These are phyloP conservation scores for Paramecium sexaurelia DNA, from an alignment of 73 alveolate genomes.

Conservation along the genomic window DNA sequence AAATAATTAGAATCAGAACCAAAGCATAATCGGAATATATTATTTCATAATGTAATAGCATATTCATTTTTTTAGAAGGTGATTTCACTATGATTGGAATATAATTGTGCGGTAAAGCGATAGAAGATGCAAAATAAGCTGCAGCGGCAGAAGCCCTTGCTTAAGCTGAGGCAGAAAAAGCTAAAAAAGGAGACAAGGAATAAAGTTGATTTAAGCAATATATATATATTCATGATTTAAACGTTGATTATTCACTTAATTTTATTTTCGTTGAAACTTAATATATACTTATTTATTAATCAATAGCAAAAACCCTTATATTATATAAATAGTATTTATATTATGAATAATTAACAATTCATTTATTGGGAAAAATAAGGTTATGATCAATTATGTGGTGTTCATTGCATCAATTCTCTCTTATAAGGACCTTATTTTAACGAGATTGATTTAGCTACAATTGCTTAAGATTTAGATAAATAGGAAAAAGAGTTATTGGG, in stretches of 20 bases:
- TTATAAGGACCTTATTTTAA: constrained; percentile 92
- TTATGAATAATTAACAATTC: neutral
- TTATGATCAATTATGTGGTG: constrained; percentile 93
- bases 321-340: neutral
- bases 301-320: neutral
- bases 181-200: constrained; percentile 34
- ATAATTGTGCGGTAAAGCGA: constrained; percentile 36
- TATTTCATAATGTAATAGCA: constrained; percentile 38
- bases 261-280: neutral
- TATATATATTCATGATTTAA: neutral
- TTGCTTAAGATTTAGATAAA: constrained; percentile 84
- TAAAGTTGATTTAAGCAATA: neutral
- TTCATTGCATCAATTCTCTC: constrained; percentile 88
- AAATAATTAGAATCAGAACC: constrained; percentile 61
- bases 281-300: no score
- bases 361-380: constrained; percentile 96
- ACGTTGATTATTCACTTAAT: neutral
- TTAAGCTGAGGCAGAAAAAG: constrained; percentile 20
- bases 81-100: constrained; percentile 63
- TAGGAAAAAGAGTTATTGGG: constrained; percentile 73
- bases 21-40: constrained; percentile 55
- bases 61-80: constrained; percentile 20
- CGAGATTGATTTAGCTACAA: constrained; percentile 78
- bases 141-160: constrained; percentile 14
- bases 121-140: constrained; percentile 21